Evolutionary conservation across 305 asterid genomes (phyloP), one percentile per base, ranked within the genome.

Genomic region (Euphrasia arctica): DNA sequence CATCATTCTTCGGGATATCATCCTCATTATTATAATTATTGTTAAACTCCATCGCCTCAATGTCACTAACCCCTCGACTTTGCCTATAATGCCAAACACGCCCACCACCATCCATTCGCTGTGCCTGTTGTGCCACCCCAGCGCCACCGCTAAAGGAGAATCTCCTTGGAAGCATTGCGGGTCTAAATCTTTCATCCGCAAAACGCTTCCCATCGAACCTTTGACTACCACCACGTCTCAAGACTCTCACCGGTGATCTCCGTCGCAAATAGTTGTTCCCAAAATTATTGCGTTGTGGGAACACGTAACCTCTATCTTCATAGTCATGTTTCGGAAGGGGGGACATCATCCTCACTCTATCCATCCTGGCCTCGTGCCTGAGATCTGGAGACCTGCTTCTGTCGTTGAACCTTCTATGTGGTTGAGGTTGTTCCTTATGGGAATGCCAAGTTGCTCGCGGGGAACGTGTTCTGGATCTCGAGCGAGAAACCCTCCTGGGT

Each of bases 381-480:
- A 80, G 74, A 69, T 89, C 90, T 1, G 95, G 95, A 49, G 96
- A 86, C 72, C 88, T 74, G 64, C 83, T 74, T 54, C 76, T 76
- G 57, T 64, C 77, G 57, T 64, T 76, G 78, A 69, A 69, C 22
- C 56, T 15, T 13, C 27, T 50, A 8, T 50, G 74, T 41, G 45
- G 45, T 39, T 39, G 45, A 9, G 9, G 11, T 9, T 50, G 10
- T 22, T 78, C 88, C 74, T 85, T 82, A n/a, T 72, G 83, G 15
- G 85, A 67, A 39, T 77, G 82, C 95, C 95, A 91, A 39, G 10
- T 8, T 9, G 70, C 67, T 66, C 75, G 72, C 36, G 94, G 98
- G 31, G 98, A 86, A n/a, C 84, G 91, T 3, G 95, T 66, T 78
- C 90, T 80, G 10, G 98, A 89, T 77, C 92, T 80, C 45, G 95